phyloP scores from a whole-genome alignment of 2,329 filamentous ascomycete species.

The Chaetothyriales sp. region DNA sequence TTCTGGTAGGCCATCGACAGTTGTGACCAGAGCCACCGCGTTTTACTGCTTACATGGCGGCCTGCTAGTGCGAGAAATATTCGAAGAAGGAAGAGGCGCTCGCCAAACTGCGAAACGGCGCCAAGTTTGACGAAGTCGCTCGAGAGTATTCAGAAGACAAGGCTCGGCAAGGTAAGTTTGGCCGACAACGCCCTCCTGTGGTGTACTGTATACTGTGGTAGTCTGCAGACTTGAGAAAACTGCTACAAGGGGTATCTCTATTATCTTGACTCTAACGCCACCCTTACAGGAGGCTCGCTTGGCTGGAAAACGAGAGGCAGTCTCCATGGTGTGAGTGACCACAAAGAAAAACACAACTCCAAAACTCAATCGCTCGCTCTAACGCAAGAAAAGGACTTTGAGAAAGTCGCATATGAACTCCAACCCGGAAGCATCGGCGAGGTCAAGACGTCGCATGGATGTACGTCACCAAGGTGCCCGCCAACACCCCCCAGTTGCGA shows the following conservation, averaged over 20 bases:
- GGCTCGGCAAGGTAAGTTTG: conserved; percentile 36
- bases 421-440: conserved; percentile 47
- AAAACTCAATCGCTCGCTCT: no score
- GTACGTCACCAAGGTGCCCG: conserved; percentile 30
- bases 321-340: conserved; percentile 27
- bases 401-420: conserved; percentile 47
- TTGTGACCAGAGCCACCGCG: neutral
- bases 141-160: conserved; percentile 52
- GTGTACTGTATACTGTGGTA: no score
- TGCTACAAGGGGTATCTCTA: no score
- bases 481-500: conserved; percentile 37
- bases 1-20: conserved; percentile 31
- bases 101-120: conserved; percentile 42
- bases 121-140: conserved; percentile 51
- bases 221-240: no score
- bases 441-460: conserved; percentile 49
- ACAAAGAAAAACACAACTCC: no score
- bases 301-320: conserved; percentile 48
- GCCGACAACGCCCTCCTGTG: no score
- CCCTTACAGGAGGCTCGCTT: conserved; percentile 38
- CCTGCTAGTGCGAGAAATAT: conserved; percentile 43
- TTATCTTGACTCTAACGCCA: neutral
- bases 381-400: conserved; percentile 31
- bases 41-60: neutral
- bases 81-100: conserved; percentile 51